Evolutionary conservation across 768 basidiomycete species (phyloP).

Genomic region (Scleroderma citrinum): DNA sequence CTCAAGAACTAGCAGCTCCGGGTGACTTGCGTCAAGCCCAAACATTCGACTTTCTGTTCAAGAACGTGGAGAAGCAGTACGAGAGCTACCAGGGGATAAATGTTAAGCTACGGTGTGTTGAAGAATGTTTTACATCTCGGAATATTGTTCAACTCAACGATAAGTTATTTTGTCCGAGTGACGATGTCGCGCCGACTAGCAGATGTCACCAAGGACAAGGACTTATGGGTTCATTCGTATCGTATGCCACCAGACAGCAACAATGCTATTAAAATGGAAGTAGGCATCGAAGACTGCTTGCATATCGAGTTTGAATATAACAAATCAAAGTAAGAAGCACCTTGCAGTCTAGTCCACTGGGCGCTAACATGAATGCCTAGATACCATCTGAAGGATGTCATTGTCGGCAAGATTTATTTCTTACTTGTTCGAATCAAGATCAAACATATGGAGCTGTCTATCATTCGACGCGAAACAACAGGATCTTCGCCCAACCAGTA

Average conservation of each 20-base stretch:
- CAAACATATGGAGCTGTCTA: slow-evolving; percentile 99
- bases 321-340: slow-evolving; percentile 81
- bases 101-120: slow-evolving; percentile 83
- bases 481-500: slow-evolving; percentile 98
- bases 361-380: slow-evolving; percentile 35
- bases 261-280: slow-evolving; percentile 99
- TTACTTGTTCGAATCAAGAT: slow-evolving; percentile 98
- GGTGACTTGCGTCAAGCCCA: slow-evolving; percentile 96
- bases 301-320: slow-evolving; percentile 99
- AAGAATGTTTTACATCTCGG: not conserved
- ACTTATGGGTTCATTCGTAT: slow-evolving; percentile 97
- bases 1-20: slow-evolving; percentile 92
- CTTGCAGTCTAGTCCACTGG: not conserved
- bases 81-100: slow-evolving; percentile 98
- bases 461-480: slow-evolving; percentile 95
- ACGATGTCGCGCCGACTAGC: slow-evolving; percentile 89
- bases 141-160: slow-evolving; percentile 2
- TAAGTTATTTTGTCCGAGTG: slow-evolving; percentile 88
- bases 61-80: slow-evolving; percentile 99
- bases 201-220: slow-evolving; percentile 88
- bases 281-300: slow-evolving; percentile 97
- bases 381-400: slow-evolving; percentile 98
- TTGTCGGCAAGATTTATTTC: slow-evolving; percentile 99
- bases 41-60: slow-evolving; percentile 95
- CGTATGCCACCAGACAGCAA: slow-evolving; percentile 98